A percentile compares a stretch with the other conserved stretches of the same genome.
Conservation (phyloP, 495 filamentous ascomycete genomes). For the Lophium mytilinum region DNA sequence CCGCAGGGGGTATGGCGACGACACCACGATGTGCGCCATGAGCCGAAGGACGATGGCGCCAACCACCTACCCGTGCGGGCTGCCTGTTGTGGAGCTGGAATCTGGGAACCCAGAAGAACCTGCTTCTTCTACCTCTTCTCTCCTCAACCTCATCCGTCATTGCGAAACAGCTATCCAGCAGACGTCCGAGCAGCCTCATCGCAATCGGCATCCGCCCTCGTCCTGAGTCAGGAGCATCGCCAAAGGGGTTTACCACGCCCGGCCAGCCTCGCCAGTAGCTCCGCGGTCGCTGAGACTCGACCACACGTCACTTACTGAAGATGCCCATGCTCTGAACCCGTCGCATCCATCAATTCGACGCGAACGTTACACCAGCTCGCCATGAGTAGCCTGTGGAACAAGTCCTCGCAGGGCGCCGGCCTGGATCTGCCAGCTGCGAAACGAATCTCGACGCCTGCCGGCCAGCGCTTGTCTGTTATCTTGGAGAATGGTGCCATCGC, state of each 20-base stretch:
- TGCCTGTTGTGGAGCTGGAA: not conserved
- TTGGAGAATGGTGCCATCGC: slow-evolving; percentile 22
- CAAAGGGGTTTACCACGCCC: too few relatives aligned
- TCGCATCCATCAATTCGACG: not conserved
- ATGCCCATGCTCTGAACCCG: not conserved
- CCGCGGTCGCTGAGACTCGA: not conserved
- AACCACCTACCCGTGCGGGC: not conserved
- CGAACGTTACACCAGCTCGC: not conserved
- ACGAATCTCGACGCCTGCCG: slow-evolving; percentile 28
- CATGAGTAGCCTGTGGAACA: slow-evolving; percentile 16
- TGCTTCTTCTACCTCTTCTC: too few relatives aligned
- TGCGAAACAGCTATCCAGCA: too few relatives aligned
- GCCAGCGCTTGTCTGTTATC: slow-evolving; percentile 30
- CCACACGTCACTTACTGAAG: not conserved
- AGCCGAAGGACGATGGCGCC: not conserved
- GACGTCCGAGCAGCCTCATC: too few relatives aligned
- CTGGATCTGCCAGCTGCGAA: slow-evolving; percentile 11
- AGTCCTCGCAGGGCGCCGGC: not conserved
- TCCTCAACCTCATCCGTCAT: too few relatives aligned
- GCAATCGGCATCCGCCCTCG: too few relatives aligned
- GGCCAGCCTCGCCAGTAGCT: too few relatives aligned
- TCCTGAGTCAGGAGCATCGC: too few relatives aligned
- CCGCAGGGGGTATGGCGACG: slow-evolving; percentile 11
- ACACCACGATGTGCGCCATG: not conserved
- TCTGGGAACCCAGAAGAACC: too few relatives aligned